Conservation (phyloP, 345 rosid species). For the Eucalyptus caleyi region DNA sequence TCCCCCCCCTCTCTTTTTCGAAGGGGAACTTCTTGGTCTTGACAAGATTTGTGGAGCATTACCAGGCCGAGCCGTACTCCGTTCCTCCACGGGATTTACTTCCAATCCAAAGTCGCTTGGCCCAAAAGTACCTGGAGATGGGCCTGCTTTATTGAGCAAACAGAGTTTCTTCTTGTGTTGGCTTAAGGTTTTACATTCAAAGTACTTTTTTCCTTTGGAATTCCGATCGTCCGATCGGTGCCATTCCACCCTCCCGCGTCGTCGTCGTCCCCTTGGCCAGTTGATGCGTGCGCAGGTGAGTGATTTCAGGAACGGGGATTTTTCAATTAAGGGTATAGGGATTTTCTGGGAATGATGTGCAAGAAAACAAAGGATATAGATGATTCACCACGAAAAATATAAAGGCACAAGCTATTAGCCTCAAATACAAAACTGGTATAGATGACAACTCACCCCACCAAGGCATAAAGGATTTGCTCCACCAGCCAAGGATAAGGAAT, state of each 20-base stretch:
- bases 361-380: too few relatives aligned
- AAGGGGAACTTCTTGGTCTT: background rate
- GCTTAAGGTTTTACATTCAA: background rate
- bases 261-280: background rate
- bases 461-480: background rate
- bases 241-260: background rate
- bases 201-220: background rate
- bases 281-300: too few relatives aligned
- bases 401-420: too few relatives aligned
- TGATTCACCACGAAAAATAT: background rate
- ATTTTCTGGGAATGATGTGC: too few relatives aligned
- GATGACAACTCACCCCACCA: background rate
- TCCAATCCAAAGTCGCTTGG: background rate
- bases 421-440: background rate
- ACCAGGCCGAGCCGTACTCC: background rate
- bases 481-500: background rate
- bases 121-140: background rate
- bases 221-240: background rate
- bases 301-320: too few relatives aligned
- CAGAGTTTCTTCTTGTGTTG: background rate
- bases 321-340: too few relatives aligned
- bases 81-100: background rate
- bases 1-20: rapidly evolving
- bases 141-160: background rate
- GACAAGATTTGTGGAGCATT: background rate